A percentile compares a stretch with the other conserved stretches of the same genome.
Evolutionary conservation across 345 rosid genomes (phyloP).

Genomic region (Syzygium grande): DNA sequence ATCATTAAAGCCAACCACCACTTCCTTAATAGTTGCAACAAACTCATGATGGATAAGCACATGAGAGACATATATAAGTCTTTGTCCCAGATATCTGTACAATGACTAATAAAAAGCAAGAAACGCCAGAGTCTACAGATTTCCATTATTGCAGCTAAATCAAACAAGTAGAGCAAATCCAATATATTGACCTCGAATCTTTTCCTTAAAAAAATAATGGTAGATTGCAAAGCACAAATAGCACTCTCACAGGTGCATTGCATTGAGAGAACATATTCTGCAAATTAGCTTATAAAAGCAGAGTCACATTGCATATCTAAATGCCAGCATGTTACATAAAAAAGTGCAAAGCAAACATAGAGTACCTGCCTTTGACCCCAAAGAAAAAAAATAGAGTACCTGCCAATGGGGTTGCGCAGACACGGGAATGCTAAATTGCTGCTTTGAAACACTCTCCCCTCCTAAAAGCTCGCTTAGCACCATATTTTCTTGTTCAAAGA

Average conservation of each 20-base stretch:
- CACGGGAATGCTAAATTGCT: conserved; percentile 28
- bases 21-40: background rate
- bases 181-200: background rate
- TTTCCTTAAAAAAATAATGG: background rate
- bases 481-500: conserved; percentile 14
- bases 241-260: background rate
- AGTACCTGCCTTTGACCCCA: conserved; percentile 44
- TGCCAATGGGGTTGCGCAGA: conserved; percentile 54
- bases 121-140: background rate
- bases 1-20: background rate
- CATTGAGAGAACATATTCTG: background rate
- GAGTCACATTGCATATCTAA: background rate
- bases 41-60: background rate
- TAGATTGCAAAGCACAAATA: background rate
- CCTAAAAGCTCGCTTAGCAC: conserved; percentile 24
- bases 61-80: background rate
- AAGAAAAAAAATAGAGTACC: conserved; percentile 23
- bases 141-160: background rate
- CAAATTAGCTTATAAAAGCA: background rate
- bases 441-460: conserved; percentile 20
- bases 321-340: background rate
- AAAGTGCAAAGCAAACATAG: background rate
- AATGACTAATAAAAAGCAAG: background rate
- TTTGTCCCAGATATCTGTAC: background rate
- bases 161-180: background rate